phyloP scores from a whole-genome alignment of 768 basidiomycete genomes.

The Amanita inopinata region DNA sequence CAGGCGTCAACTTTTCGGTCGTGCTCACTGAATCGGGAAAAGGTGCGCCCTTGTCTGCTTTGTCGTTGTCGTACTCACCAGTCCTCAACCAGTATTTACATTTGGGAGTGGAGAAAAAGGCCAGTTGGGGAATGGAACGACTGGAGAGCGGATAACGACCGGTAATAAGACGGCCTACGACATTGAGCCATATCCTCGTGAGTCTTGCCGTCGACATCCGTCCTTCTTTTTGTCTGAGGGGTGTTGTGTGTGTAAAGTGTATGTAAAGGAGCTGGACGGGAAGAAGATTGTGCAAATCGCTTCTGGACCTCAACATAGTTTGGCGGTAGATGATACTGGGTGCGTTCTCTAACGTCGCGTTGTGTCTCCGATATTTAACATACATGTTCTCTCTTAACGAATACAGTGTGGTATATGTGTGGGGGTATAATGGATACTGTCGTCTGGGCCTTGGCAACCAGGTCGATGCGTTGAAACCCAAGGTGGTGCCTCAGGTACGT shows the following conservation, averaged over 20 bases:
- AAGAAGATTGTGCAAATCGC: constrained; percentile 76
- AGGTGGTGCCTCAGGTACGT: constrained; percentile 68
- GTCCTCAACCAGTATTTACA: constrained; percentile 57
- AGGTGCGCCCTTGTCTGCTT: constrained; percentile 30
- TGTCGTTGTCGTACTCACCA: neutral
- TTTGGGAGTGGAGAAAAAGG: constrained; percentile 91
- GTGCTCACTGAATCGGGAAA: constrained; percentile 78
- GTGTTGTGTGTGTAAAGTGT: constrained; percentile 34
- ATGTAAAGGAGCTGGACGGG: constrained; percentile 65
- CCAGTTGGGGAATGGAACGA: constrained; percentile 86
- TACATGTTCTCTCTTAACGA: constrained; percentile 5
- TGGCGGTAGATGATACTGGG: constrained; percentile 77
- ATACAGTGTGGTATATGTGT: constrained; percentile 75
- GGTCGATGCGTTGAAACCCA: constrained; percentile 71
- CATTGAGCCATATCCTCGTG: constrained; percentile 61
- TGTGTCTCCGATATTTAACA: neutral
- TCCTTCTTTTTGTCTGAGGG: neutral
- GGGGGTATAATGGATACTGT: constrained; percentile 90
- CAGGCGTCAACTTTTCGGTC: constrained; percentile 78
- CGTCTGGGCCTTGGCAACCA: constrained; percentile 85
- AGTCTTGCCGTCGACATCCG: constrained; percentile 12
- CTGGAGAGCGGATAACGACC: constrained; percentile 84
- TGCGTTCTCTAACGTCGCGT: constrained; percentile 19
- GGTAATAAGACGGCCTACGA: constrained; percentile 82
- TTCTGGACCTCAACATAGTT: constrained; percentile 79